A percentile compares a stretch with the other conserved stretches of the same genome.
Evolutionary conservation across 352 stramenopile genomes (phyloP).

Genomic region (Thalassiosira hispida): DNA sequence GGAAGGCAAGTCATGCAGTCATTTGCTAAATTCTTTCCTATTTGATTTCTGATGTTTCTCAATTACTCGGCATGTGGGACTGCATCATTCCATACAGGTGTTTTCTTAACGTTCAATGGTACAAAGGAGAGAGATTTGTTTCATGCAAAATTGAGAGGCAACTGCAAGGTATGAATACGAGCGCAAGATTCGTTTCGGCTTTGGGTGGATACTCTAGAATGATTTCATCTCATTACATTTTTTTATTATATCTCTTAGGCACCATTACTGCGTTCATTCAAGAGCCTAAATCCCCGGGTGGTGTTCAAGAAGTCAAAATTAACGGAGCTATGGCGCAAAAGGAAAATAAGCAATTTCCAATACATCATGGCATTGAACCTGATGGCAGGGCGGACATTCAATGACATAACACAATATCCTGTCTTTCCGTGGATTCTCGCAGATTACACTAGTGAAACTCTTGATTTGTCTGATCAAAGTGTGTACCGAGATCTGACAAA

Average conservation of each 20-base stretch:
- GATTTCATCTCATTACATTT: constrained; percentile 1
- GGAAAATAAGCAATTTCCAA: constrained; percentile 92
- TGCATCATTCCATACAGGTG: constrained; percentile 7
- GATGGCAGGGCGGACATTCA: constrained; percentile 91
- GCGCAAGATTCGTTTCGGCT: constrained; percentile 10
- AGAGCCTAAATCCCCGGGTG: constrained; percentile 77
- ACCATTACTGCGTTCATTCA: constrained; percentile 78
- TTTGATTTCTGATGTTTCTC: constrained; percentile 6
- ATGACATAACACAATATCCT: constrained; percentile 94
- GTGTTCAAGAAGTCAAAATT: constrained; percentile 82
- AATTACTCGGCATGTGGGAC: neutral
- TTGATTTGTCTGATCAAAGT: constrained; percentile 91
- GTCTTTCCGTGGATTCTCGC: constrained; percentile 98
- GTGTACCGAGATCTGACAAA: constrained; percentile 95
- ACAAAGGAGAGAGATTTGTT: constrained; percentile 82
- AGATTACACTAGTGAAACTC: constrained; percentile 93
- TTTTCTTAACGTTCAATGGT: constrained; percentile 70
- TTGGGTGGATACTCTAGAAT: neutral
- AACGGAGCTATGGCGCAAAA: constrained; percentile 84
- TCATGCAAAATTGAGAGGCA: constrained; percentile 79
- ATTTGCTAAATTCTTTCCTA: constrained; percentile 2
- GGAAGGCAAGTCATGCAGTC: constrained; percentile 40
- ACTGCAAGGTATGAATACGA: constrained; percentile 74
- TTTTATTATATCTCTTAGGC: constrained; percentile 46
- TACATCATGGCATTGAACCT: constrained; percentile 97